Evolutionary conservation across 768 basidiomycete species (phyloP), one percentile per base, ranked within the genome.

Genomic region (Boletus pseudopeckii): DNA sequence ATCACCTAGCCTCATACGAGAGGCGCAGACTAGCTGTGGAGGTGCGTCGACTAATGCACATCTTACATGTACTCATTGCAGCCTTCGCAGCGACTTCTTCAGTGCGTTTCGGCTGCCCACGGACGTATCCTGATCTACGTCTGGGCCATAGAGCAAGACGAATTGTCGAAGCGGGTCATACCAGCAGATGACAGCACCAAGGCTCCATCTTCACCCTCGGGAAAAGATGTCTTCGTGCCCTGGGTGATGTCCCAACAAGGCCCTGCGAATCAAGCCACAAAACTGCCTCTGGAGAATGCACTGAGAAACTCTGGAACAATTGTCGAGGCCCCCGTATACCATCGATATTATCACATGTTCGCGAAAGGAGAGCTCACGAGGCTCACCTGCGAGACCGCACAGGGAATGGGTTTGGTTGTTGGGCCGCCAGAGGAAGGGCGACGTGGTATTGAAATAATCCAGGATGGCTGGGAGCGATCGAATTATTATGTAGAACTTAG

Each of bases 271-370:
- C 53, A 60, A 56, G 45, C 37, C 39, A 54, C 48, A 52, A 64
- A 47, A 42, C 45, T 45, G 14, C 34, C 15, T 37, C 15, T 24
- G 28, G 51, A 41, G 36, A 39, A 32, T 15, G 20, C 45, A 14
- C 3, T 1, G 6, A 22, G 6, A 41, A 40, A 47, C 14, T 38
- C 46, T 20, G 52, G n/a, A 56, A 45, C 40, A 54, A 62, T 11
- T 7, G 14, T 13, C 2, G 56, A 43, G 20, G 34, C 40, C 33
- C 43, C 80, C 57, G 76, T 88, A 4, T 90, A 83, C 73, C 85
- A 93, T 65, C 80, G 97, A 51, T 99, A 97, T 67, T 99, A 99
- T 67, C 97, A 99, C 68, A 90, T 99, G 81, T 99, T 98, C 66
- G 79, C 83, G 0, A 74, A 82, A 40, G 90, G 86, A 18, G 97